Base-by-base conservation (phyloP, 2,329 filamentous ascomycete genomes). In the Fusarium goolgardi region DNA sequence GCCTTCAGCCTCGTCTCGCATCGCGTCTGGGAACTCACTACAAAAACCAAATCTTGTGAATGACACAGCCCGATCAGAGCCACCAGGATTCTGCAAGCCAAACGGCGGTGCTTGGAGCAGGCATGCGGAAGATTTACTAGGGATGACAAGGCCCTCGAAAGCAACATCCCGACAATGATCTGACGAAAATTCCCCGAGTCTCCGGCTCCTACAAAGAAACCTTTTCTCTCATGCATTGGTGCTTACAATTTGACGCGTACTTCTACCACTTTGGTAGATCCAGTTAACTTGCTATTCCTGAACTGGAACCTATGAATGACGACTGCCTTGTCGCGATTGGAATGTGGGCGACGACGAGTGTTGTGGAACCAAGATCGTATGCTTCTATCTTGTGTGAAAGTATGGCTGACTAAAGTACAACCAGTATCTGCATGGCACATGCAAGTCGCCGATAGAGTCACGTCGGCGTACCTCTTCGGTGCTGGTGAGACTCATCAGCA, bases 51-150 rank as follows among this genome's bases (percentile, higher is more conserved):
- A 52, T 31, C 51, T 25, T 20, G 16, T 15, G 32, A 52, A 18
- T 15, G 29, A 57, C 49, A 41, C 18, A 23, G 44, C 51, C 9
- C 39, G 57, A 23, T 57, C 68, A 49, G 52, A 59, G 31, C 73
- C 83, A 59, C 79, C 81, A 12, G 81, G 80, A 3, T 85, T 86
- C 58, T 78, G 78, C 3, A 84, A 80, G 71, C 83, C 81, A 5
- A 86, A 85, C 68, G 80, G 85, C 18, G 89, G 89, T 4, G 86
- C 90, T 0, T 92, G 90, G 90, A 91, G 88, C 69, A 84, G 83
- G 25, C 90, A 92, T 73, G 89, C 90, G 1, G 83, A 86, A 67
- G 90, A 92, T 75, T 73, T 92, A 46, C 85, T 92, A 65, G 88
- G 86, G 37, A 85, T 81, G 72, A 87, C 83, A 72, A 82, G 86